Evolutionary conservation across 2,329 filamentous ascomycete genomes (phyloP).

Genomic region (Botrytis galanthina): DNA sequence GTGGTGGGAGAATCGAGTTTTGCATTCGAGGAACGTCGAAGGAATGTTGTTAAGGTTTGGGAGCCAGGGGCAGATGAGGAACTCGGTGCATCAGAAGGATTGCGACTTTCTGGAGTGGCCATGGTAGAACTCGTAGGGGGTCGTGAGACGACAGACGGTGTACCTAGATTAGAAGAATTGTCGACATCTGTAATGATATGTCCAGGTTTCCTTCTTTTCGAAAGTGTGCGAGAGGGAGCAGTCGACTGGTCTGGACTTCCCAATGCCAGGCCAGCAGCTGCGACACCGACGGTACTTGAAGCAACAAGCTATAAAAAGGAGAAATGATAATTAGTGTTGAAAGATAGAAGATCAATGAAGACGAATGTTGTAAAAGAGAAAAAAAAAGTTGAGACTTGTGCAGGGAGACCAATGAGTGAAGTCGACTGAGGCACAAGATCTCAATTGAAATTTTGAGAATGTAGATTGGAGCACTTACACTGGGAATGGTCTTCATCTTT

Average conservation of each 20-base stretch:
- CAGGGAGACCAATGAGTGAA: constrained; percentile 13
- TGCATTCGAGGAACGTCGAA: constrained; percentile 24
- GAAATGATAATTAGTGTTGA: constrained; percentile 22
- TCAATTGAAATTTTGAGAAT: background rate
- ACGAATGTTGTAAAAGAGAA: background rate
- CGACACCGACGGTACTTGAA: constrained; percentile 40
- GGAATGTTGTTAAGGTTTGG: constrained; percentile 21
- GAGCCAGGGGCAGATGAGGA: constrained; percentile 28
- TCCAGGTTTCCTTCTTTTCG: constrained; percentile 35
- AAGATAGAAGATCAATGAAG: background rate
- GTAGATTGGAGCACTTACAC: constrained; percentile 32
- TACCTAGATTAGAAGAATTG: constrained; percentile 26
- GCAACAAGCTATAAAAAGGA: constrained; percentile 37
- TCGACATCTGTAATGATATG: constrained; percentile 29
- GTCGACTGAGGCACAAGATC: constrained; percentile 1
- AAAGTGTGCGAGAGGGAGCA: constrained; percentile 32
- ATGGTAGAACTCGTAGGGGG: constrained; percentile 35
- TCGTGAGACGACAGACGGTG: constrained; percentile 31
- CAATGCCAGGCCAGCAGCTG: constrained; percentile 38
- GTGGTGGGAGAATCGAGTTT: constrained; percentile 29
- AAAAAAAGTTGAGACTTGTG: background rate
- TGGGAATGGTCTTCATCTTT: constrained; percentile 39
- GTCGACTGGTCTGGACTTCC: constrained; percentile 35
- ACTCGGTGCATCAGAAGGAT: constrained; percentile 19
- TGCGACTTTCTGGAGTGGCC: constrained; percentile 31